Evolutionary conservation across 1,139 yeast species (phyloP), one percentile per base, ranked within the genome.

Genomic region (Scheffersomyces lignicola): DNA sequence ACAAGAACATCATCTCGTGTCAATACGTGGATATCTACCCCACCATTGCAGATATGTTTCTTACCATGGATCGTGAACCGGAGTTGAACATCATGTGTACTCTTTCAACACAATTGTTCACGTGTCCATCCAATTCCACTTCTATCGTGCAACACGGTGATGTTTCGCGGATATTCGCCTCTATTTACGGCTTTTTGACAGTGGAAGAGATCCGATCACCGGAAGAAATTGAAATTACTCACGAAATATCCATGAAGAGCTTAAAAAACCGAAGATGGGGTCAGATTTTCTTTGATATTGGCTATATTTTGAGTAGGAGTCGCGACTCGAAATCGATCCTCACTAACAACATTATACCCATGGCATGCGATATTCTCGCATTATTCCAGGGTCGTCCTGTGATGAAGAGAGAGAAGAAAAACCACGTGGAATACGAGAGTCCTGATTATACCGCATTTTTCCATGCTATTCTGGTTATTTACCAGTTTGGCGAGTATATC

Each of bases 391-490:
- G 95, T 3, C 73, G 80, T 34, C 85, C 95, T 1, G 83, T 85
- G 0, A 63, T 88, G 49, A 75, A 72, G 45, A 70, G 97, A 43
- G 96, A 88, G 51, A 77, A 79, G n/a, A 70, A 75, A 10, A 80
- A 78, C 39, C 98, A 92, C 56, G 88, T 92, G 9, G 97, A 90
- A 52, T 92, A 85, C 53, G 98, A 92, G 52, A 82, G 82, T 31
- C 88, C 87, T 14, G 89, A 85, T 36, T 90, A 92, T 69, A 81
- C 92, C 0, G 77, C 86, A 0, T 87, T 79, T 50, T 87, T 87
- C 58, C 86, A 85, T 44, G 81, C 89, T 21, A 79, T 83, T 43
- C 86, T 80, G 53, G 82, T 80, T 7, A 73, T 83, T 5, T 77
- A 82, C 15, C 82, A 82, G 36, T 75, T 82, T 49, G 73, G 80